Conservation (phyloP, 805 yeast species). For the Teunomyces barrocoloradensis region DNA sequence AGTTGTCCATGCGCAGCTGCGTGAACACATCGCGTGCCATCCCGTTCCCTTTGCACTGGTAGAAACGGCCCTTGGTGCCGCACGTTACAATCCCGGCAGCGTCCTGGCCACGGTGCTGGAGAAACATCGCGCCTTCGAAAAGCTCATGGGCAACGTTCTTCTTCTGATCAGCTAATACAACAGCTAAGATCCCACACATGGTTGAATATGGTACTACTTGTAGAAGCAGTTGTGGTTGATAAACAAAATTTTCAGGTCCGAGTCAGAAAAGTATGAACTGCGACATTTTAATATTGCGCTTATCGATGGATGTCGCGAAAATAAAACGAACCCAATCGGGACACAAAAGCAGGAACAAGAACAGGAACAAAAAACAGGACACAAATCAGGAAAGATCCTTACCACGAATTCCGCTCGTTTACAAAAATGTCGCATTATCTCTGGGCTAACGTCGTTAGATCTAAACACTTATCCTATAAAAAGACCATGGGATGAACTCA, state of each 20-base stretch:
- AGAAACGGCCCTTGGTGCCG: conserved; percentile 87
- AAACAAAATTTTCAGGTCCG: conserved; percentile 1
- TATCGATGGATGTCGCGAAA: neutral
- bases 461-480: neutral
- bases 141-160: conserved; percentile 82
- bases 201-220: neutral
- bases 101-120: conserved; percentile 98
- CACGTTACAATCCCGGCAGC: conserved; percentile 99
- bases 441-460: neutral
- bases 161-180: conserved; percentile 73
- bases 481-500: conserved; percentile 1
- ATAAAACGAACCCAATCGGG: too few relatives aligned
- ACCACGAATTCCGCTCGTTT: neutral
- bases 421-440: neutral
- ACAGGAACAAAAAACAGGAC: too few relatives aligned
- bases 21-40: conserved; percentile 98
- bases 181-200: conserved; percentile 96
- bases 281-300: neutral
- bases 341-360: too few relatives aligned
- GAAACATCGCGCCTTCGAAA: conserved; percentile 85
- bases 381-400: too few relatives aligned
- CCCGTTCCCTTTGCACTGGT: conserved; percentile 98
- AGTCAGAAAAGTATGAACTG: neutral
- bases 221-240: neutral
- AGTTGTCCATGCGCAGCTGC: conserved; percentile 67